Percentiles rank a stretch among this genome's conserved stretches.
Evolutionary conservation across 495 filamentous ascomycete species (phyloP).

Genomic region (Pseudevernia furfuracea): DNA sequence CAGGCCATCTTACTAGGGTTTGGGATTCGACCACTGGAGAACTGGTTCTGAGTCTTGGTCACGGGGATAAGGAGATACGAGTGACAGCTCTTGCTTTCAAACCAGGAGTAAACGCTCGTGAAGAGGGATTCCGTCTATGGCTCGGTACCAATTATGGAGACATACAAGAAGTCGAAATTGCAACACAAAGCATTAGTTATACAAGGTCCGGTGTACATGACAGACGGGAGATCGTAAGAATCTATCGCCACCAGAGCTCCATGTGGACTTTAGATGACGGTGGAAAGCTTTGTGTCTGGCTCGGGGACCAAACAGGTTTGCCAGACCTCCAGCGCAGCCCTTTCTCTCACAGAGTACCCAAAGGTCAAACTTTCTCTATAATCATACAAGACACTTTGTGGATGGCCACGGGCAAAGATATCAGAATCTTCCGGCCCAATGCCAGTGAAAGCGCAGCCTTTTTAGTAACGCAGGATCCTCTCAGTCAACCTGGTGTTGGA

Average conservation of each 20-base stretch:
- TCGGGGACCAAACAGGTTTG: slow-evolving; percentile 63
- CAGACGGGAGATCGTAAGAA: slow-evolving; percentile 76
- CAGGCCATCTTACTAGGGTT: slow-evolving; percentile 71
- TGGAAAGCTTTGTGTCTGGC: slow-evolving; percentile 83
- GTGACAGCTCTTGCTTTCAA: slow-evolving; percentile 79
- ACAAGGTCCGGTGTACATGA: slow-evolving; percentile 65
- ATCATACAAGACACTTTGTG: slow-evolving; percentile 72
- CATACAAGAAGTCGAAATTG: slow-evolving; percentile 77
- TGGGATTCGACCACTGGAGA: slow-evolving; percentile 83
- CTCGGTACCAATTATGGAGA: slow-evolving; percentile 82
- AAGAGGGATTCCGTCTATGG: slow-evolving; percentile 83
- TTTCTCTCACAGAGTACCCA: slow-evolving; percentile 60
- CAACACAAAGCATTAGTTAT: slow-evolving; percentile 55
- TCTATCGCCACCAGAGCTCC: slow-evolving; percentile 75
- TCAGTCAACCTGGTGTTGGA: slow-evolving; percentile 60
- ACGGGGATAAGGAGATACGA: slow-evolving; percentile 67
- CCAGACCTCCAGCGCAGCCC: slow-evolving; percentile 65
- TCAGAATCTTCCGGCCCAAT: slow-evolving; percentile 71
- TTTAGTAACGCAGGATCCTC: slow-evolving; percentile 59
- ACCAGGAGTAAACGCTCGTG: slow-evolving; percentile 60
- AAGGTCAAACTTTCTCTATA: slow-evolving; percentile 81
- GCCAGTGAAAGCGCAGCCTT: slow-evolving; percentile 60
- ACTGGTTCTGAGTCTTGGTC: slow-evolving; percentile 66
- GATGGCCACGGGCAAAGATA: slow-evolving; percentile 82
- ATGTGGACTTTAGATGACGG: slow-evolving; percentile 94